Base-by-base conservation (phyloP, 2,329 filamentous ascomycete species). In the Aureobasidium sp. region DNA sequence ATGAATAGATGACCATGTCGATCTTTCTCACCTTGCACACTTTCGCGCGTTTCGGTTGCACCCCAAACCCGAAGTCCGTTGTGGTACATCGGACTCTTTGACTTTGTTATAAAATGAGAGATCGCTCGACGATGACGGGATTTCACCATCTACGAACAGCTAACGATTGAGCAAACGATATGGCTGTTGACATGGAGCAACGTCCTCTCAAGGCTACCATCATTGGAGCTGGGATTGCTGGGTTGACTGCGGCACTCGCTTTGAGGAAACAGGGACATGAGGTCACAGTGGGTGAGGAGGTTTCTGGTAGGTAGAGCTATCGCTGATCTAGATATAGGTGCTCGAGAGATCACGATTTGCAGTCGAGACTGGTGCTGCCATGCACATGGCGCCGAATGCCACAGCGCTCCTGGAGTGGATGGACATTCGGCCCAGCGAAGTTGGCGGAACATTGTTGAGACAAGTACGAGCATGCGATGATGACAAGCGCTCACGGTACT, bases 221-320 rank as follows among this genome's bases (percentile, higher is more conserved):
- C 4, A 60, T 64, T 11, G 63, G 63, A 45, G 63, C 51, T 55
- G 63, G 63, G 2, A 59, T 64, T 11, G 63, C 63, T 39, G 63
- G 63, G 2, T 41, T 64, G 39, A 60, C 63, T 41, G 63, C 63
- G 2, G 63, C 59, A 5, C 49, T 61, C 6, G 63, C 61, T 11
- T 41, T 64, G 6, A 47, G 63, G 7, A 64, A 62, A 36, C 58
- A 61, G 20, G 58, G 58, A 27, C 58, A 61, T 61, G 37, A 45
- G 14, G 58, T 61, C 15, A 53, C 49, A 39, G 58, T 61, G 4
- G 5, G 34, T 60, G 36, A 6, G 42, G 22, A 9, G 2, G 25
- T 14, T 3, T 37, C 3, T 5, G 15, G 6, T 17, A 3, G n/a
- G 7, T 3, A 20, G 4, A 31, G 5, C 27, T 5, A 49, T 57